These are phyloP conservation scores for Echites panduratus DNA, from an alignment of 257 asterid species.

Conservation along the genomic window DNA sequence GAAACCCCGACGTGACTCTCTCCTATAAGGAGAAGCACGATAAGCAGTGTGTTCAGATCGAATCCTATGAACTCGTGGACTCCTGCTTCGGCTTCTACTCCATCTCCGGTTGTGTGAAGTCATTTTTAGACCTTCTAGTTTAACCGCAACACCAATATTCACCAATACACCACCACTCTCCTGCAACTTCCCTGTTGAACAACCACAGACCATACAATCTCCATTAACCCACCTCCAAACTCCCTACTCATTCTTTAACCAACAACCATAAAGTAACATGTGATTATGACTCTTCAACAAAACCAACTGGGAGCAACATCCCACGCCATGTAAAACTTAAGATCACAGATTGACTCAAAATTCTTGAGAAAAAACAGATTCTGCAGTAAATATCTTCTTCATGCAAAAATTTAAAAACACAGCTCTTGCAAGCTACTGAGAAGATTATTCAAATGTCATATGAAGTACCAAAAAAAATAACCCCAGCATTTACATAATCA, in stretches of 20 bases:
- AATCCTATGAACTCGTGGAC: conserved; percentile 19
- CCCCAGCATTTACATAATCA: neutral
- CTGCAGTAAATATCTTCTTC: neutral
- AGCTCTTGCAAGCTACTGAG: neutral
- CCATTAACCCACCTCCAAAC: conserved; percentile 19
- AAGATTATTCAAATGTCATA: neutral
- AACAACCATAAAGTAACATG: conserved; percentile 10
- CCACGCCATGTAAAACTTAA: neutral
- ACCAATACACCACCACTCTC: conserved; percentile 6
- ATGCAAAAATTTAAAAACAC: neutral
- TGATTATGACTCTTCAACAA: conserved; percentile 1
- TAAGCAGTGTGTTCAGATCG: conserved; percentile 15
- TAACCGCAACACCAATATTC: conserved; percentile 1
- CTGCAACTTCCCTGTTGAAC: conserved; percentile 17
- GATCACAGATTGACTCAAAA: neutral
- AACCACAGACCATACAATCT: conserved; percentile 10
- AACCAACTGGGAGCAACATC: neutral
- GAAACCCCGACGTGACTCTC: conserved; percentile 20
- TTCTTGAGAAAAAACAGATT: neutral
- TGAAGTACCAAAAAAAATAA: neutral
- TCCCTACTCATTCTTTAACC: conserved; percentile 8
- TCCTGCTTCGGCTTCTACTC: conserved; percentile 26
- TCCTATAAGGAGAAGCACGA: conserved; percentile 19
- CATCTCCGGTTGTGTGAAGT: conserved; percentile 17
- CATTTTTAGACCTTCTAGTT: conserved; percentile 14